Conservation (phyloP, 1,284 basidiomycete genomes). For the Vanrija sp. region DNA sequence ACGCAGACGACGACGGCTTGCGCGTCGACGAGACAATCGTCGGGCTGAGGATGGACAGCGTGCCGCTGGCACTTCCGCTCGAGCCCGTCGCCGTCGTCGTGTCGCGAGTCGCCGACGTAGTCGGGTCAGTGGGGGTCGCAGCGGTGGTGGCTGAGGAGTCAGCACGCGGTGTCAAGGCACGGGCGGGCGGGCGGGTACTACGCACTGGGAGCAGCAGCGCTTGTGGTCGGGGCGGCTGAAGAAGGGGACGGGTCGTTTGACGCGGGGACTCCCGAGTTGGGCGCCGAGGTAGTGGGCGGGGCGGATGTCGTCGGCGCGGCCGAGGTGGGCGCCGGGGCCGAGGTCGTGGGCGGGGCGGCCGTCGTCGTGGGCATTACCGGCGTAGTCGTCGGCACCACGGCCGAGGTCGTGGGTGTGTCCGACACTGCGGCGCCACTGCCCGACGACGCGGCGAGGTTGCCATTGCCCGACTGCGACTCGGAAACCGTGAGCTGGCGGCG, state of each 20-base stretch:
- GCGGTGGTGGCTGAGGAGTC: background rate
- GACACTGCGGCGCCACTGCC: background rate
- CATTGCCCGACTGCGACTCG: too few species aligned
- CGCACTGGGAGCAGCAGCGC: background rate
- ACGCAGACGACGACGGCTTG: slow-evolving; percentile 11
- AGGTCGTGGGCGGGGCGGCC: background rate
- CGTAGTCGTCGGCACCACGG: background rate
- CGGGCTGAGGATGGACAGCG: too few species aligned
- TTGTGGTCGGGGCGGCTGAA: background rate
- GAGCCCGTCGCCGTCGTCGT: background rate
- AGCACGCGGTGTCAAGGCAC: background rate
- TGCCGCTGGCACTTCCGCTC: background rate
- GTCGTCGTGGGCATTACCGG: background rate
- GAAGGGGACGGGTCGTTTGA: background rate
- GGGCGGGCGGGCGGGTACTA: too few species aligned
- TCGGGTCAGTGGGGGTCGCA: too few species aligned
- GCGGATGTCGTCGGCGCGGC: slow-evolving; percentile 1
- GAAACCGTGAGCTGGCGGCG: background rate
- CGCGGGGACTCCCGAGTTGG: background rate
- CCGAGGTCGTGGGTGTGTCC: background rate
- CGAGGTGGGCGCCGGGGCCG: slow-evolving; percentile 4
- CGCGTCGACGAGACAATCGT: background rate
- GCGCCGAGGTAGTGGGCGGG: slow-evolving; percentile 1
- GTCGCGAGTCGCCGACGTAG: background rate
- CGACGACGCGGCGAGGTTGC: too few species aligned